Evolutionary conservation across 805 yeast genomes (phyloP), one percentile per base, ranked within the genome.

Genomic region (Cyberlindnera xishuangbannaensis): DNA sequence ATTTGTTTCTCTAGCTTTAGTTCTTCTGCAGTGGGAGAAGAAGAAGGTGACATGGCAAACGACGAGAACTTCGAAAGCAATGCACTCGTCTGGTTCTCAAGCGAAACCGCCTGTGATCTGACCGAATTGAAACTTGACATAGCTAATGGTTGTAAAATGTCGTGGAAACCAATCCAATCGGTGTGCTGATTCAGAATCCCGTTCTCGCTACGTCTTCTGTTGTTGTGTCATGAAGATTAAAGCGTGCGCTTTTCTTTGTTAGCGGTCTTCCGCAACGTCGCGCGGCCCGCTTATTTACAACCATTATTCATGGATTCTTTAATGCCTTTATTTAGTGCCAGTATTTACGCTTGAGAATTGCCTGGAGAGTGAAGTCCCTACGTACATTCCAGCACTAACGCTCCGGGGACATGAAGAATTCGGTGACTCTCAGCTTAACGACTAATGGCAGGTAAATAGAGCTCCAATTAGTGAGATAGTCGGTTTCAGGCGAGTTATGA

Each of bases 61-160:
- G 71, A 61, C 6, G 84, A 73, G 47, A 67, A 77, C 20, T 62
- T 63, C 3, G 76, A 61, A 18, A 81, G 59, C 16, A 71, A 60
- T 2, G 64, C 47, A 32, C 75, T 74, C 4, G 90, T 69, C 50
- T 80, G 83, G 32, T 78, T 73, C 55, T 90, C 96, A 30, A 80
- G 59, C 7, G 76, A 66, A 22, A 87, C 64, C 1, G 79, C 76
- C 48, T 80, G 83, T 18, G 82, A 64, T 52, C 95, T 67, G 11
- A 76, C 66, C 30, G 84, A 84, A 13, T 75, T 67, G 55, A 82
- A 83, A 4, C 83, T 61, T 8, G 71, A 59, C 51, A 66, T 58
- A 20, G 23, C 23, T 20, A 12, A 20, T 20, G 23, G 12, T 12
- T 20, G 23, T 20, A n/a, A n/a, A n/a, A n/a, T n/a, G n/a, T n/a